phyloP scores from a whole-genome alignment of 2,329 filamentous ascomycete genomes.

The Colletotrichum salicis region DNA sequence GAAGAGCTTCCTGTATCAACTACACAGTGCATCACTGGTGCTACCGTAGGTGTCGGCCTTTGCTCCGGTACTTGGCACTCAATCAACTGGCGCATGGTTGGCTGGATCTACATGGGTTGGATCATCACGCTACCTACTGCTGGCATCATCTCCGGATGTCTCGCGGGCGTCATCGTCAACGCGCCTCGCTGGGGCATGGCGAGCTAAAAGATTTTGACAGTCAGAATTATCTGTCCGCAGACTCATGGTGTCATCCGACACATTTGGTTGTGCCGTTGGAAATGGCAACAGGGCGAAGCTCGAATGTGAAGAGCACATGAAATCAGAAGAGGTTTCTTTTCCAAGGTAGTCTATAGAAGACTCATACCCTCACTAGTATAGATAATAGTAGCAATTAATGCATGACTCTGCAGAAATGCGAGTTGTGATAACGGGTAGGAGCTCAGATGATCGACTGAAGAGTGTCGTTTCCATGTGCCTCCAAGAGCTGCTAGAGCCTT shows the following conservation, averaged over 20 bases:
- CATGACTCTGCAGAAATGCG: too few species aligned
- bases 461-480: too few species aligned
- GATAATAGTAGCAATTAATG: too few species aligned
- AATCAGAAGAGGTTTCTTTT: neutral
- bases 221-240: neutral
- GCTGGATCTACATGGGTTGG: conserved; percentile 64
- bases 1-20: conserved; percentile 64
- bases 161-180: conserved; percentile 69
- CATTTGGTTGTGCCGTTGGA: neutral
- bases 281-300: neutral
- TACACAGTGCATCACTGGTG: conserved; percentile 67
- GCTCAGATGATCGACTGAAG: too few species aligned
- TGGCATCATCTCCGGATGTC: conserved; percentile 62
- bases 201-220: neutral
- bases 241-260: neutral
- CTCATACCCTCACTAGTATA: conserved; percentile 5
- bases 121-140: conserved; percentile 58
- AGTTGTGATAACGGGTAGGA: too few species aligned
- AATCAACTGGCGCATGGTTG: conserved; percentile 68
- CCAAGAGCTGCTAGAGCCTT: too few species aligned
- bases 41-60: conserved; percentile 66
- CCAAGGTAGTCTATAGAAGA: neutral
- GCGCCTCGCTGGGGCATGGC: conserved; percentile 57
- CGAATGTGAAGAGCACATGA: neutral
- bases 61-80: conserved; percentile 63